Conservation (phyloP, 2,329 filamentous ascomycete species). For the Teratosphaeriaceae sp. region DNA sequence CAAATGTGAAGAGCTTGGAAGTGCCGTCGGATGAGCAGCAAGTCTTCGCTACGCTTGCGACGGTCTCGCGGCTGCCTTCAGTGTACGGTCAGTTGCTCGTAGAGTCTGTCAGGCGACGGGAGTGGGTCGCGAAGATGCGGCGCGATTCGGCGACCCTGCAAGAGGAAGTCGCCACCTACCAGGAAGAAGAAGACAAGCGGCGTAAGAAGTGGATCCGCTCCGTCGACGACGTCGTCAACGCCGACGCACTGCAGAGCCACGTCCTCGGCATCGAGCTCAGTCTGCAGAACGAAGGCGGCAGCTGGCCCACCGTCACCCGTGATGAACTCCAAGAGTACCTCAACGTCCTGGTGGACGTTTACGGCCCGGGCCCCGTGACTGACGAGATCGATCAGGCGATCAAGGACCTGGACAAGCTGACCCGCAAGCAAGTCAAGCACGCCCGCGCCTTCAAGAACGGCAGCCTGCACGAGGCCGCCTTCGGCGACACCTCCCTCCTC, state of each 20-base stretch:
- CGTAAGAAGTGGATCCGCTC: constrained; percentile 86
- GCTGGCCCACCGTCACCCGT: constrained; percentile 72
- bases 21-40: constrained; percentile 69
- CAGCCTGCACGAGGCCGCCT: constrained; percentile 81
- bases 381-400: constrained; percentile 70
- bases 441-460: constrained; percentile 95
- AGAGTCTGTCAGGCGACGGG: constrained; percentile 76
- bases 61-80: constrained; percentile 76
- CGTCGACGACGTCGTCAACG: constrained; percentile 66
- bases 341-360: constrained; percentile 56
- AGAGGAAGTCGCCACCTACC: constrained; percentile 86
- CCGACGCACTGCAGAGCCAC: constrained; percentile 56
- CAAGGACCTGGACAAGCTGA: constrained; percentile 72
- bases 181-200: constrained; percentile 85
- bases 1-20: constrained; percentile 63
- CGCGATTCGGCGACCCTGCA: constrained; percentile 79
- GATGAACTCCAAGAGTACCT: constrained; percentile 73
- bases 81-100: constrained; percentile 85
- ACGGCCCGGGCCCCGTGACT: constrained; percentile 59
- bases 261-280: constrained; percentile 79
- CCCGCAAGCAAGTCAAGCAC: constrained; percentile 77
- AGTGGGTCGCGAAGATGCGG: constrained; percentile 90
- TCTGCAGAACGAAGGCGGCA: constrained; percentile 67
- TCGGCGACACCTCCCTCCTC: constrained; percentile 80
- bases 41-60: constrained; percentile 71